Conservation (phyloP, 164 flowering plant species). For the Aristolochia californica region DNA sequence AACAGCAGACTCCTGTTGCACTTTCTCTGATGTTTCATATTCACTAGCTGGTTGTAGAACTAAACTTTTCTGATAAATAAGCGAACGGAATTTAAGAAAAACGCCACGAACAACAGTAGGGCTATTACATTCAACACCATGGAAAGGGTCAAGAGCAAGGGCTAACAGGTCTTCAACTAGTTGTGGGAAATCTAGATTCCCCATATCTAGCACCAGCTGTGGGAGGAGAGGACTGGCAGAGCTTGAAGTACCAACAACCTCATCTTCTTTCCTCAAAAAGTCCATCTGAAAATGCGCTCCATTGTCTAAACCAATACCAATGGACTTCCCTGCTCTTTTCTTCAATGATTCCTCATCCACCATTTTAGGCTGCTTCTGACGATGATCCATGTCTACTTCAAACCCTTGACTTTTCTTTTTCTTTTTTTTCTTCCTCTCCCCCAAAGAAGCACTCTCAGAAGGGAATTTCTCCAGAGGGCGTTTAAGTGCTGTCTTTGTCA, state of each 20-base stretch:
- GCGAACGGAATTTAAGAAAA: slow-evolving; percentile 63
- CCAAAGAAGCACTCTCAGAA: slow-evolving; percentile 22
- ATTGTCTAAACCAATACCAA: slow-evolving; percentile 13
- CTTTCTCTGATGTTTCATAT: slow-evolving; percentile 15
- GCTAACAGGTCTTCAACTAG: slow-evolving; percentile 45
- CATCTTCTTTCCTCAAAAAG: slow-evolving; percentile 20
- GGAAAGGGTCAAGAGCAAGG: slow-evolving; percentile 74
- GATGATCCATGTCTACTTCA: slow-evolving; percentile 15
- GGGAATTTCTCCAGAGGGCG: slow-evolving; percentile 27
- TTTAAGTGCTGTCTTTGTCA: slow-evolving; percentile 37
- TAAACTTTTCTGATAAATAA: slow-evolving; percentile 76
- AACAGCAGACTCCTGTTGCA: slow-evolving; percentile 3
- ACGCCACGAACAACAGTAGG: slow-evolving; percentile 27
- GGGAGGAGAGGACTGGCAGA: slow-evolving; percentile 7
- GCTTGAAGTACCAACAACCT: slow-evolving; percentile 3
- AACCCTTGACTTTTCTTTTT: slow-evolving; percentile 25
- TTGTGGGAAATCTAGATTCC: slow-evolving; percentile 27
- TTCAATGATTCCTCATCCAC: slow-evolving; percentile 17
- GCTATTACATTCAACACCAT: slow-evolving; percentile 39
- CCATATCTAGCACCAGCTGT: slow-evolving; percentile 9
- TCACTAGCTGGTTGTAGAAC: slow-evolving; percentile 30
- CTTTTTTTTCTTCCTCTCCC: slow-evolving; percentile 41
- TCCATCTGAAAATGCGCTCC: slow-evolving; percentile 17
- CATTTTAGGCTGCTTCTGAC: slow-evolving; percentile 20
- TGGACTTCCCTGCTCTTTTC: slow-evolving; percentile 22